Base-by-base conservation (phyloP, 2,329 filamentous ascomycete genomes). In the Penicillium janthinellum region DNA sequence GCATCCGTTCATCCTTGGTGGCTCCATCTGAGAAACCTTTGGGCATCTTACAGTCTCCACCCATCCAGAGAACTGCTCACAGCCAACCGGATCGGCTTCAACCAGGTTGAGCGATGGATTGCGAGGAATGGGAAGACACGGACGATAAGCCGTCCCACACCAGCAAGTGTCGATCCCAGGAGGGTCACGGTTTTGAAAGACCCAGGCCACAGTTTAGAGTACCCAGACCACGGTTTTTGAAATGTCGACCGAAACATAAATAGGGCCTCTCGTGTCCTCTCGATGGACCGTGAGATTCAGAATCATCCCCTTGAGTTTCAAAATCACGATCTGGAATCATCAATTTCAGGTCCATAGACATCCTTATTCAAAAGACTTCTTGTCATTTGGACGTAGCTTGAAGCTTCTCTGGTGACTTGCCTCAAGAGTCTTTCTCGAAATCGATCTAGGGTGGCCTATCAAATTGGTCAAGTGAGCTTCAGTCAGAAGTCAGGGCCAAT, bases 161-260 rank as follows among this genome's bases (percentile, higher is more conserved):
- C 69, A 67, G 67, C 65, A 64, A 67, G 62, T 58, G 66, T 71
- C 68, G 70, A 75, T 75, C 72, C 69, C 66, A 66, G 62, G 63
- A 61, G 62, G 63, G 67, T 64, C 65, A 64, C 59, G 62, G 54
- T 65, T 60, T 49, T 28, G 25, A 28, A 28, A 28, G 25, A 28
- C 25, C 25, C 25, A 28, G 25, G 25, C 65, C 65, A 64, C 59
- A 63, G 52, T 65, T 60, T 49, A 61, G 20, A 61, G 67, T 54
- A 66, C 54, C 65, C 61, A 56, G 56, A 59, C 54, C 50, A 62
- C 69, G 59, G 62, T 61, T 71, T 71, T 72, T 55, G 63, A 64
- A 69, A 64, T 63, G 59, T 69, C 60, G 59, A 64, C 62, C 68
- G 57, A 73, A 74, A 73, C 75, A 78, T 78, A 78, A 78, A 78